Evolutionary conservation across 371 early-diverging fungal species (phyloP).

Genomic region (Polyrhizophydium stewartii): DNA sequence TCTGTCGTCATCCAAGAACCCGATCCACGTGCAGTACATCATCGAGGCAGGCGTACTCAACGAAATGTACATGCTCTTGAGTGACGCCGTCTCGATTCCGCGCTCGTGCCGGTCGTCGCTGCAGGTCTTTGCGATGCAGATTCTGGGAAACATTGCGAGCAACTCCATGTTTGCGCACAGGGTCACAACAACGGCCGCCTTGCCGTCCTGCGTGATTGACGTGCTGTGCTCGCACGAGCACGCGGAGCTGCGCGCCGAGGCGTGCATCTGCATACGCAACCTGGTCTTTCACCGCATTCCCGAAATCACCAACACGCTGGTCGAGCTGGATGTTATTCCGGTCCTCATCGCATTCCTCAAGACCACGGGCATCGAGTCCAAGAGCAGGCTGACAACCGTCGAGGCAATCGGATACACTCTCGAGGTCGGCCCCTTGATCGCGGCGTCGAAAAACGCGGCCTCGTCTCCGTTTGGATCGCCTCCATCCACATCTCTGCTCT

Average conservation of each 20-base stretch:
- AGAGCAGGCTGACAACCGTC: neutral
- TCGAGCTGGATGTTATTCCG: neutral
- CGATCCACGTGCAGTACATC: slow-evolving; percentile 4
- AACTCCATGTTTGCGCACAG: neutral
- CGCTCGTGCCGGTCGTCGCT: neutral
- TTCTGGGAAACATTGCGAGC: slow-evolving; percentile 8
- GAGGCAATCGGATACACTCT: neutral
- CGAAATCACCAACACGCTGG: neutral
- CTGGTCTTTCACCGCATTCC: slow-evolving; percentile 8
- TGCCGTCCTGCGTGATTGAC: neutral
- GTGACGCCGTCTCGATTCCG: neutral
- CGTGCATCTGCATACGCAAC: slow-evolving; percentile 6
- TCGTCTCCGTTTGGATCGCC: too few relatives aligned
- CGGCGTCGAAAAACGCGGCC: neutral
- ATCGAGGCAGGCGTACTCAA: neutral
- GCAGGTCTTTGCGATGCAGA: slow-evolving; percentile 9
- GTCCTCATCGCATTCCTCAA: neutral
- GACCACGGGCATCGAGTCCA: neutral
- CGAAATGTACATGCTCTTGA: neutral
- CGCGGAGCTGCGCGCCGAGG: slow-evolving; percentile 5
- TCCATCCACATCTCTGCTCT: too few relatives aligned
- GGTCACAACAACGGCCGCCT: neutral
- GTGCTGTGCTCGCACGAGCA: neutral
- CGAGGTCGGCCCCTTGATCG: neutral
- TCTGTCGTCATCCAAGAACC: slow-evolving; percentile 10